Percentiles rank a stretch among this genome's conserved stretches.
phyloP scores from a whole-genome alignment of 1,284 basidiomycete species.

The Cryptococcus sp. region DNA sequence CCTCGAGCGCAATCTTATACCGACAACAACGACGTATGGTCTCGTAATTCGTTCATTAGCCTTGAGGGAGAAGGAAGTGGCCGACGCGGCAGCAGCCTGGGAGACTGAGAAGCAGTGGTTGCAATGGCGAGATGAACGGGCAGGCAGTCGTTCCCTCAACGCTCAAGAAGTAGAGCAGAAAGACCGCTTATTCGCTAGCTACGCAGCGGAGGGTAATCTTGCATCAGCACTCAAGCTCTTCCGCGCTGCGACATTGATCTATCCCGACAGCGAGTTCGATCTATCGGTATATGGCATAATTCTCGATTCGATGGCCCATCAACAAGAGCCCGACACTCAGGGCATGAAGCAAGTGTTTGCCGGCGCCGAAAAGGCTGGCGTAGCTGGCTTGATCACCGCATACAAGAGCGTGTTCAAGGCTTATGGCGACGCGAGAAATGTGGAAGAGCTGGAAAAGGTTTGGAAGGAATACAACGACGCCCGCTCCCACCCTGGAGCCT shows the following conservation, averaged over 20 bases:
- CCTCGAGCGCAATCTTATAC: constrained; percentile 65
- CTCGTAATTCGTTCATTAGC: constrained; percentile 69
- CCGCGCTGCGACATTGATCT: constrained; percentile 57
- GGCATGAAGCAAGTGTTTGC: constrained; percentile 69
- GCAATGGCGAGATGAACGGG: constrained; percentile 19
- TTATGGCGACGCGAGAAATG: constrained; percentile 61
- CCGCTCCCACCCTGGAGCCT: constrained; percentile 29
- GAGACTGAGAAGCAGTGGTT: constrained; percentile 44
- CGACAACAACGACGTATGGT: constrained; percentile 70
- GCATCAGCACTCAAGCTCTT: constrained; percentile 71
- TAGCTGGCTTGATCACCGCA: constrained; percentile 27
- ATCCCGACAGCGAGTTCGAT: constrained; percentile 49
- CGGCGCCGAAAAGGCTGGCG: constrained; percentile 61
- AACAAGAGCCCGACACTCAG: constrained; percentile 62
- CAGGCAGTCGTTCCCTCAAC: constrained; percentile 13
- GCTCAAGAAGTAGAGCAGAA: constrained; percentile 7
- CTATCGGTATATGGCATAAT: constrained; percentile 59
- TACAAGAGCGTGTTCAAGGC: constrained; percentile 66
- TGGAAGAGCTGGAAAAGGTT: constrained; percentile 64
- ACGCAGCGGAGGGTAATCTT: constrained; percentile 66
- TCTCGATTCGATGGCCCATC: constrained; percentile 62
- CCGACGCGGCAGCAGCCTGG: constrained; percentile 56
- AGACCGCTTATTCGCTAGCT: constrained; percentile 26
- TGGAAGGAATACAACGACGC: constrained; percentile 65
- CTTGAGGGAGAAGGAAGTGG: constrained; percentile 70